Base-by-base conservation (phyloP, 768 basidiomycete species). In the Suillus hirtellus region DNA sequence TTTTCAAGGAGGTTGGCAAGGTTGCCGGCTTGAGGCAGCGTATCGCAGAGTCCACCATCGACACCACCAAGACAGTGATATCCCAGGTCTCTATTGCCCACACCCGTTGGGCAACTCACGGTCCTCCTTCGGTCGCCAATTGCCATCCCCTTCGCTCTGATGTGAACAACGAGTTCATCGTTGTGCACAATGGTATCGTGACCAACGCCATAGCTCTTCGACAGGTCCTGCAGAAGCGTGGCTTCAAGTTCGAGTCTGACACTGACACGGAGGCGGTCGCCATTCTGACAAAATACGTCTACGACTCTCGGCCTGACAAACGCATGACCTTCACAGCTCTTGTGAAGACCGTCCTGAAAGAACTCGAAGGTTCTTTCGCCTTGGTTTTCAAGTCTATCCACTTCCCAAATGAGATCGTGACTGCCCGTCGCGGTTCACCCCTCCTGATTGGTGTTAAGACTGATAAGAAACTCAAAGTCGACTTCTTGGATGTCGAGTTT, bases 101-200 rank as follows among this genome's bases (percentile, higher is more conserved):
- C 80, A 99, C 97, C 14, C 93, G 97, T 68, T 99, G 97, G 97
- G 97, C 97, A 2, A 99, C 97, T 21, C 97, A 99, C 73, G 97
- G 97, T 43, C 86, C 89, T 21, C 96, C 95, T 24, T 90, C 89
- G 4, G 84, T 87, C 60, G 76, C 84, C 70, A 99, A 99, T 79
- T 99, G 96, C 79, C 97, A 99, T 76, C 97, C 97, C 60, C 86
- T 97, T 70, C 89, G 89, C 70, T 92, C 91, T 17, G 95, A 96
- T 71, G 79, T 85, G 31, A 81, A 76, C 61, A 81, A 84, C 64
- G 95, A 98, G 72, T 99, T 99, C 80, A 86, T 89, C 63, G 79
- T 99, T 69, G 96, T 99, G 34, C 97, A 99, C 85, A 99, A 99
- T 70, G 97, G 97, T 72, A 99, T 99, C 73, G 96, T 99, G 72